phyloP scores from a whole-genome alignment of 768 basidiomycete genomes.

The Galerina sulciceps region DNA sequence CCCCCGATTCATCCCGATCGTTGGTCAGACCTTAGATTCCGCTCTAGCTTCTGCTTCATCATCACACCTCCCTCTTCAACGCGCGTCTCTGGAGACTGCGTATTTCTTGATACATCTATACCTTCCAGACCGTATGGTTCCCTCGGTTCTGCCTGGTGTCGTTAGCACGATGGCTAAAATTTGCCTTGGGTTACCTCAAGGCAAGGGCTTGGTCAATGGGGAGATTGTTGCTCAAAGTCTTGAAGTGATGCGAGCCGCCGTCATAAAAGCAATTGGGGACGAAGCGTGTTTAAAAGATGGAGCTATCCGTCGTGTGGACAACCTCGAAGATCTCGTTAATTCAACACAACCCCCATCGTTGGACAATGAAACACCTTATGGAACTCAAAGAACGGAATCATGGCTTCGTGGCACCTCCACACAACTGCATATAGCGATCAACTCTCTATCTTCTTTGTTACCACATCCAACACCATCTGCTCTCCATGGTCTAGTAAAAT shows the following conservation, averaged over 20 bases:
- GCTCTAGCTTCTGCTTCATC: slow-evolving; percentile 67
- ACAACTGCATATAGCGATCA: slow-evolving; percentile 84
- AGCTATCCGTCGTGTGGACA: slow-evolving; percentile 52
- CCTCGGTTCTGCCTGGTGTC: slow-evolving; percentile 83
- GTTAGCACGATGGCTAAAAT: slow-evolving; percentile 79
- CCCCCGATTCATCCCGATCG: slow-evolving; percentile 66
- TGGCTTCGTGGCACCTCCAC: slow-evolving; percentile 86
- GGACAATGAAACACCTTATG: slow-evolving; percentile 25
- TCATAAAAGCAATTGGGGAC: slow-evolving; percentile 68
- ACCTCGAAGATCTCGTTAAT: slow-evolving; percentile 66
- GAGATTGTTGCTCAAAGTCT: slow-evolving; percentile 66
- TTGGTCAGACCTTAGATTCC: slow-evolving; percentile 83
- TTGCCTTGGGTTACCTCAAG: slow-evolving; percentile 54
- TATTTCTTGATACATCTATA: slow-evolving; percentile 58
- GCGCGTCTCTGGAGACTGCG: slow-evolving; percentile 62
- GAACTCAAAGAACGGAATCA: slow-evolving; percentile 63
- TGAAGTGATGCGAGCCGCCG: slow-evolving; percentile 54
- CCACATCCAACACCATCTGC: slow-evolving; percentile 75
- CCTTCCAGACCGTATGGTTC: slow-evolving; percentile 55
- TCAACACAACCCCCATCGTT: slow-evolving; percentile 23
- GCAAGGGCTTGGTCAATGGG: slow-evolving; percentile 75
- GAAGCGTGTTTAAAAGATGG: slow-evolving; percentile 67
- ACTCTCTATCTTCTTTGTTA: slow-evolving; percentile 70
- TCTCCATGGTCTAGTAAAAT: slow-evolving; percentile 55
- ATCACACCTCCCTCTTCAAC: slow-evolving; percentile 62